A percentile compares a stretch with the other conserved stretches of the same genome.
Evolutionary conservation across 352 stramenopile genomes (phyloP).

Genomic region (Globisporangium okanoganense): DNA sequence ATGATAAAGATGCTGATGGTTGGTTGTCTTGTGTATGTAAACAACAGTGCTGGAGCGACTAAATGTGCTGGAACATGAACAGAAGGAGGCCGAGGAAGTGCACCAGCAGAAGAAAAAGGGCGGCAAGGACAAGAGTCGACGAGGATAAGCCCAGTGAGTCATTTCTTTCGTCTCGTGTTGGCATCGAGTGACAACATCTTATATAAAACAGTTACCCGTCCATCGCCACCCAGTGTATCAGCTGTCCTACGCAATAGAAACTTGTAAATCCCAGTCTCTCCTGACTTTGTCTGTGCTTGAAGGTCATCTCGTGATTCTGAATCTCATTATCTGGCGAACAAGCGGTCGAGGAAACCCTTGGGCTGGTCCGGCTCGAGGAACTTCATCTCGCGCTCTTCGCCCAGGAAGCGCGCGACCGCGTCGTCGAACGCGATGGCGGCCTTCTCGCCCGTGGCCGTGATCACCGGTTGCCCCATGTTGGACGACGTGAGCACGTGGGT

Average conservation of each 20-base stretch:
- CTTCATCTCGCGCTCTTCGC: constrained; percentile 81
- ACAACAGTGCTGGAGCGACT: constrained; percentile 64
- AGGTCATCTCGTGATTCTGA: neutral
- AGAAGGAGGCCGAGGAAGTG: constrained; percentile 74
- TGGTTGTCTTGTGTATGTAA: neutral
- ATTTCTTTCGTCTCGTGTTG: neutral
- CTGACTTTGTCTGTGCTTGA: neutral
- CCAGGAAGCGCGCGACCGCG: constrained; percentile 88
- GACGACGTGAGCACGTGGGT: constrained; percentile 90
- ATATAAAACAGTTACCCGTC: constrained; percentile 9
- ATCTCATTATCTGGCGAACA: constrained; percentile 48
- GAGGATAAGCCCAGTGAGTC: constrained; percentile 30
- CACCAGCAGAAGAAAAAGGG: constrained; percentile 75
- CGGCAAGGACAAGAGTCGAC: constrained; percentile 69
- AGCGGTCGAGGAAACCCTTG: constrained; percentile 71
- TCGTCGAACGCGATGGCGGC: constrained; percentile 83
- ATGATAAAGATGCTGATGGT: constrained; percentile 15
- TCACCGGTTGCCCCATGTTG: constrained; percentile 92
- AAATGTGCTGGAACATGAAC: constrained; percentile 74
- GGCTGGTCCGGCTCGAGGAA: constrained; percentile 84
- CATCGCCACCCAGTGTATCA: neutral
- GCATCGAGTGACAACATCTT: neutral
- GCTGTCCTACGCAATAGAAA: neutral
- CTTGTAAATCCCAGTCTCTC: neutral
- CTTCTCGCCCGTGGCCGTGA: constrained; percentile 68